Evolutionary conservation across 2,329 filamentous ascomycete species (phyloP).

Genomic region (Huntiella moniliformis): DNA sequence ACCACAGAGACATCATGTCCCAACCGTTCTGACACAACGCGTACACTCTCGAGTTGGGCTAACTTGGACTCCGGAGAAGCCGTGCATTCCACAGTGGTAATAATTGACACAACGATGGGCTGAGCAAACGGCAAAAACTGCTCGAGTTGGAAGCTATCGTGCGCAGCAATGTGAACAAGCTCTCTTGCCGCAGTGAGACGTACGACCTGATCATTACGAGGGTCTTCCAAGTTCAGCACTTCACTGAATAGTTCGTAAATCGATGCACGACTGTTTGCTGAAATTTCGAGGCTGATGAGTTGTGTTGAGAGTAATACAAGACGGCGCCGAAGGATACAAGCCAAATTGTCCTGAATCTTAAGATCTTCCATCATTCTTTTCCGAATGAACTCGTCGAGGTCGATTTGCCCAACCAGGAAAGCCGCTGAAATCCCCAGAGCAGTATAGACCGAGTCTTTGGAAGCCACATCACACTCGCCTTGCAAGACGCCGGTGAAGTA

Average conservation of each 20-base stretch:
- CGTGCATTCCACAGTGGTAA: constrained; percentile 61
- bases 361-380: constrained; percentile 62
- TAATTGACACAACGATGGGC: constrained; percentile 51
- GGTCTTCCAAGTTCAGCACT: constrained; percentile 58
- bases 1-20: constrained; percentile 50
- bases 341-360: constrained; percentile 40
- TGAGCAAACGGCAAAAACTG: constrained; percentile 62
- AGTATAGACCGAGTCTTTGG: constrained; percentile 89
- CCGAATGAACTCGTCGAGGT: constrained; percentile 66
- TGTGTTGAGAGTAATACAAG: constrained; percentile 78
- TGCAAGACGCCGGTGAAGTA: constrained; percentile 68
- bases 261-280: constrained; percentile 46
- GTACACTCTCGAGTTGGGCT: constrained; percentile 71
- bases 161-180: constrained; percentile 61
- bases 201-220: constrained; percentile 76
- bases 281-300: constrained; percentile 68
- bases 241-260: constrained; percentile 83
- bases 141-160: constrained; percentile 61
- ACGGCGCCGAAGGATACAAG: constrained; percentile 68
- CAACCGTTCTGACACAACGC: constrained; percentile 61
- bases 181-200: constrained; percentile 78
- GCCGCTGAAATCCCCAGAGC: constrained; percentile 74
- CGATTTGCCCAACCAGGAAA: constrained; percentile 52
- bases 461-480: constrained; percentile 45
- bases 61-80: constrained; percentile 78